These are phyloP conservation scores for Aspergillus carbonarius DNA, from an alignment of 2,329 filamentous ascomycete genomes.

Conservation along the genomic window DNA sequence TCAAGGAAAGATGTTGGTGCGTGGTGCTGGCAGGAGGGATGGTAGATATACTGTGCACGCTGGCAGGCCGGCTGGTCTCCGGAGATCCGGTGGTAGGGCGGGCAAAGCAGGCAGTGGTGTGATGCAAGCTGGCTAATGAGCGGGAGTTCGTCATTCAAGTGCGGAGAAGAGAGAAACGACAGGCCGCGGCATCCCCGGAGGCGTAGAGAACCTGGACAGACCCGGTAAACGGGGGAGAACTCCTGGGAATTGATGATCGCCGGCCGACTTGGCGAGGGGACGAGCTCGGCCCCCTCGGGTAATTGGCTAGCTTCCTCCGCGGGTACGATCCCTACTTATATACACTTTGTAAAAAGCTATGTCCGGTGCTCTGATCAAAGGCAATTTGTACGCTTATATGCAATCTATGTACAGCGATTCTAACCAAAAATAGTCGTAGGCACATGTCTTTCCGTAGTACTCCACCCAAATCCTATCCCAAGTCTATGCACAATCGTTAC, in stretches of 20 bases:
- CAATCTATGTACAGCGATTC: constrained; percentile 1
- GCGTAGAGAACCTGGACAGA: neutral
- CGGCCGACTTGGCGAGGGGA: neutral
- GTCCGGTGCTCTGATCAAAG: neutral
- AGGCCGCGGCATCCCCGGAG: neutral
- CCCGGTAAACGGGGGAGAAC: neutral
- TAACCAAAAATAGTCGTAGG: constrained; percentile 5
- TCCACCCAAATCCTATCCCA: constrained; percentile 3
- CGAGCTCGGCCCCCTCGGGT: constrained; percentile 12
- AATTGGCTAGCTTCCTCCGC: constrained; percentile 14
- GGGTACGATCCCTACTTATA: neutral
- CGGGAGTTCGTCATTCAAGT: neutral
- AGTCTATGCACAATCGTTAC: constrained; percentile 2
- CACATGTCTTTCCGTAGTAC: constrained; percentile 4
- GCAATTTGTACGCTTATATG: neutral
- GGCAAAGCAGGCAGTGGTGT: neutral
- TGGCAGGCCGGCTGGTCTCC: neutral
- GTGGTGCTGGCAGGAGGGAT: neutral
- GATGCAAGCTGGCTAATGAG: neutral
- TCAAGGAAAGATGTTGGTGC: neutral
- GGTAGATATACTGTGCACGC: neutral
- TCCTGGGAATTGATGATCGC: constrained; percentile 10
- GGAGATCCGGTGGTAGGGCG: neutral
- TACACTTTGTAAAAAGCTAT: neutral
- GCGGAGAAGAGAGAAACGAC: neutral